Conservation (phyloP, 73 alveolate genomes). For the Paramecium sexaurelia region DNA sequence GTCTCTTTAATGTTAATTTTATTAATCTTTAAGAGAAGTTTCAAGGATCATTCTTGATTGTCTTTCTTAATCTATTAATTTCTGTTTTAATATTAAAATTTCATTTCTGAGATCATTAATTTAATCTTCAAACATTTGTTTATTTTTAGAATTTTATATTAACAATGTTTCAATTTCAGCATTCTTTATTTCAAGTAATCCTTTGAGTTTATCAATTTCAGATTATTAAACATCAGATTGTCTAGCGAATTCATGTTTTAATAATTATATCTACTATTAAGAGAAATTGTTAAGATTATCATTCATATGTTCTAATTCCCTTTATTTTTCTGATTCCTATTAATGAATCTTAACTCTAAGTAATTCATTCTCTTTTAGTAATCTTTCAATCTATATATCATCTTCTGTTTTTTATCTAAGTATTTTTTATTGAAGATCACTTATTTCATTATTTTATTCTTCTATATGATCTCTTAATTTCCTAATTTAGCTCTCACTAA, state of each 20-base stretch:
- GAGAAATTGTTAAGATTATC: constrained; percentile 13
- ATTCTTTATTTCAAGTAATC: constrained; percentile 36
- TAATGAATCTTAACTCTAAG: constrained; percentile 9
- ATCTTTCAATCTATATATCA: constrained; percentile 33
- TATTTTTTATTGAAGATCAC: constrained; percentile 22
- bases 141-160: background rate
- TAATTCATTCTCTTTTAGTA: constrained; percentile 38
- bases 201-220: constrained; percentile 51
- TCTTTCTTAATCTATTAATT: background rate
- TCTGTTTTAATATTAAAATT: background rate
- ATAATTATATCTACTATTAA: background rate
- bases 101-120: constrained; percentile 7
- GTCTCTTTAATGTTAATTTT: constrained; percentile 15
- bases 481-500: constrained; percentile 39
- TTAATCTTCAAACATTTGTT: constrained; percentile 34
- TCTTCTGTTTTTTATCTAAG: constrained; percentile 40
- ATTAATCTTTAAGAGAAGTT: background rate
- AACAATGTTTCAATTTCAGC: constrained; percentile 53
- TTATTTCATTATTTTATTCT: constrained; percentile 34
- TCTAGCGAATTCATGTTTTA: constrained; percentile 42
- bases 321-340: constrained; percentile 42
- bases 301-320: constrained; percentile 42
- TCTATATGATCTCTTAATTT: constrained; percentile 54
- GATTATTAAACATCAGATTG: constrained; percentile 24
- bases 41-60: background rate